Evolutionary conservation across 129 eudicot species (phyloP).

Genomic region (Escallonia rubra): DNA sequence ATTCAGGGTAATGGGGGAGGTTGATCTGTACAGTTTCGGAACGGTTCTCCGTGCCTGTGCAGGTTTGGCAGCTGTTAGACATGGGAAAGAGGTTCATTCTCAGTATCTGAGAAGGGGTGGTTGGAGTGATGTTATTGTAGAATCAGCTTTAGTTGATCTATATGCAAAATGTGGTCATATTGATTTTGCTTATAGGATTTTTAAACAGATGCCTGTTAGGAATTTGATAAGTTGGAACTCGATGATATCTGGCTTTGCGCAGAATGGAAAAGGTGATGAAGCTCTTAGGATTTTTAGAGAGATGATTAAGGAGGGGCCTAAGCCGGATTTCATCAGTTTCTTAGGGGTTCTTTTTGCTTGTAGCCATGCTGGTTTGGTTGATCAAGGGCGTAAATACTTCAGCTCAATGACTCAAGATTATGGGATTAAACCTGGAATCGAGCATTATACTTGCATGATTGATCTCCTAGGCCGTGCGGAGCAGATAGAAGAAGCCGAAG

Average conservation of each 20-base stretch:
- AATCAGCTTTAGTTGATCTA: constrained; percentile 85
- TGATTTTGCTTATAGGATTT: constrained; percentile 61
- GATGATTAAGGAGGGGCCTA: constrained; percentile 50
- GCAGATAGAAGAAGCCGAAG: constrained; percentile 61
- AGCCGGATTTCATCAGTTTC: constrained; percentile 60
- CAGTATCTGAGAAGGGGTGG: constrained; percentile 57
- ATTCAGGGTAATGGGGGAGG: constrained; percentile 43
- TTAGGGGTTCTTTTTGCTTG: constrained; percentile 74
- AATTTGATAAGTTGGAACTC: constrained; percentile 79
- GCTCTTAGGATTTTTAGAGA: constrained; percentile 44
- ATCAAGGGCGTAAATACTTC: constrained; percentile 55
- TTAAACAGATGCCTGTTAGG: constrained; percentile 39
- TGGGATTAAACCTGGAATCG: constrained; percentile 44
- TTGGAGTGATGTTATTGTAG: constrained; percentile 56
- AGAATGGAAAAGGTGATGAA: constrained; percentile 70
- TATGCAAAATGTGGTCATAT: constrained; percentile 80
- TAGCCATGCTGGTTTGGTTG: constrained; percentile 73
- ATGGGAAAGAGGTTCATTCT: constrained; percentile 77
- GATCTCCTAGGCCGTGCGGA: constrained; percentile 80
- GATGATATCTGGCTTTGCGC: constrained; percentile 74
- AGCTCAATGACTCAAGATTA: constrained; percentile 40
- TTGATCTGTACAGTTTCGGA: constrained; percentile 72
- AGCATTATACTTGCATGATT: constrained; percentile 69
- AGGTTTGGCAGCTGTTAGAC: constrained; percentile 72
- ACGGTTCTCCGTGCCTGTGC: constrained; percentile 91